Evolutionary conservation across 2,329 filamentous ascomycete genomes (phyloP).

Genomic region (Botrytis hyacinthi): DNA sequence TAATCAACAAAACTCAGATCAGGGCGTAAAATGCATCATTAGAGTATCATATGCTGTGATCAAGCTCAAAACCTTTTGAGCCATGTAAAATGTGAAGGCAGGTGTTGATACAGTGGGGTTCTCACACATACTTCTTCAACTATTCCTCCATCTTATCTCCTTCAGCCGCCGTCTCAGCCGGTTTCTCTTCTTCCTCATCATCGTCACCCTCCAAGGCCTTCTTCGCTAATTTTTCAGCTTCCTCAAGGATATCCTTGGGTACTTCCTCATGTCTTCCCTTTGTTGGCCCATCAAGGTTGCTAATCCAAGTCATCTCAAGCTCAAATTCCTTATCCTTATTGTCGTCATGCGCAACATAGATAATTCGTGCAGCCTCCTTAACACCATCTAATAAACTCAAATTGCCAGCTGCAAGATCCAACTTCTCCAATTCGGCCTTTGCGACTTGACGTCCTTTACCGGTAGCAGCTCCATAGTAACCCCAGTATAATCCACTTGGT

Average conservation of each 20-base stretch:
- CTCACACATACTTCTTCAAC: constrained; percentile 33
- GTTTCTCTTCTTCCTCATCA: constrained; percentile 68
- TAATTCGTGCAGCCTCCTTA: constrained; percentile 95
- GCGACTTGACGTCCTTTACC: constrained; percentile 95
- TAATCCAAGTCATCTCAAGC: constrained; percentile 99
- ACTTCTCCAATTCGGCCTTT: constrained; percentile 97
- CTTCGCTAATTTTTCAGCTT: constrained; percentile 91
- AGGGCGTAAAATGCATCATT: constrained; percentile 19
- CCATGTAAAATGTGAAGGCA: constrained; percentile 22
- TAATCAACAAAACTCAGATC: not conserved
- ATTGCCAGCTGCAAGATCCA: constrained; percentile 75
- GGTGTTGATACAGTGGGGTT: constrained; percentile 37
- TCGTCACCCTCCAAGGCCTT: constrained; percentile 85
- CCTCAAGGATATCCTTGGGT: constrained; percentile 82
- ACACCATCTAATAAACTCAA: constrained; percentile 83
- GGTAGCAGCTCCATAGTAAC: constrained; percentile 96
- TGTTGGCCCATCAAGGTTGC: constrained; percentile 76
- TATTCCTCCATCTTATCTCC: constrained; percentile 89
- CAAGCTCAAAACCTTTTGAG: constrained; percentile 14
- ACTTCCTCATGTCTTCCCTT: constrained; percentile 93
- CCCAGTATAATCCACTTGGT: constrained; percentile 96
- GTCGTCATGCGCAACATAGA: constrained; percentile 96
- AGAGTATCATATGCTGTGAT: constrained; percentile 19
- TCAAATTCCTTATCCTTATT: constrained; percentile 99
- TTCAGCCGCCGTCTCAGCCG: constrained; percentile 59